A percentile compares a stretch with the other conserved stretches of the same genome.
Evolutionary conservation across 2,329 filamentous ascomycete genomes (phyloP).

Genomic region (Tolypocladium tropicale): DNA sequence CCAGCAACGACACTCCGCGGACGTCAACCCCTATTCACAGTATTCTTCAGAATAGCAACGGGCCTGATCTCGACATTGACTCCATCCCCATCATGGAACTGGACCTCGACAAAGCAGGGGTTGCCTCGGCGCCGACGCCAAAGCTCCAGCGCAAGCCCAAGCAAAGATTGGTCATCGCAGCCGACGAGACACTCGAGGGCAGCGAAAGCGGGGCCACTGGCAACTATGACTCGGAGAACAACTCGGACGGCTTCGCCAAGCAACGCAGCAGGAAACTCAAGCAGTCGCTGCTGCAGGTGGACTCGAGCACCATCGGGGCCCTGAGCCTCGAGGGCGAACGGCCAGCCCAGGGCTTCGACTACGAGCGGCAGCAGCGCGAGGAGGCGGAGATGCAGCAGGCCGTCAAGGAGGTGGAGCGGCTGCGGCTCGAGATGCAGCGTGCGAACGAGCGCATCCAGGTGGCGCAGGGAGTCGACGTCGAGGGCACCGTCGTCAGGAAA

Average conservation of each 20-base stretch:
- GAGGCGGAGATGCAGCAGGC: slow-evolving; percentile 84
- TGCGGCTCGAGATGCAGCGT: slow-evolving; percentile 82
- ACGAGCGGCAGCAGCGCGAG: slow-evolving; percentile 60
- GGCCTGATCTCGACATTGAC: slow-evolving; percentile 78
- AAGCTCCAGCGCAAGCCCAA: slow-evolving; percentile 31
- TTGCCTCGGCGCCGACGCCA: slow-evolving; percentile 19
- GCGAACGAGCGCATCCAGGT: slow-evolving; percentile 66
- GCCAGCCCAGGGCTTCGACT: slow-evolving; percentile 35
- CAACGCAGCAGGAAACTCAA: slow-evolving; percentile 41
- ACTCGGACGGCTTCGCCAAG: slow-evolving; percentile 38
- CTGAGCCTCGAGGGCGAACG: slow-evolving; percentile 52
- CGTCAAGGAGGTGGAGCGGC: slow-evolving; percentile 76
- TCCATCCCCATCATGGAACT: slow-evolving; percentile 93
- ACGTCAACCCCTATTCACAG: slow-evolving; percentile 70
- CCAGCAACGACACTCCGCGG: slow-evolving; percentile 41
- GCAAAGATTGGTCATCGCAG: slow-evolving; percentile 56
- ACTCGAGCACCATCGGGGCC: slow-evolving; percentile 70
- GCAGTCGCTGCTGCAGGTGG: slow-evolving; percentile 65
- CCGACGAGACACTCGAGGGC: slow-evolving; percentile 60
- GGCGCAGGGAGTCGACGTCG: slow-evolving; percentile 55
- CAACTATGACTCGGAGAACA: slow-evolving; percentile 45
- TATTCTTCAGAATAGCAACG: slow-evolving; percentile 62
- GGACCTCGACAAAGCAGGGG: slow-evolving; percentile 51
- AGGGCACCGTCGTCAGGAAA: slow-evolving; percentile 55
- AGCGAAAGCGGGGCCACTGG: slow-evolving; percentile 36